Conservation (phyloP, 192 early-diverging fungal species). For the Obelidium mucronatum region DNA sequence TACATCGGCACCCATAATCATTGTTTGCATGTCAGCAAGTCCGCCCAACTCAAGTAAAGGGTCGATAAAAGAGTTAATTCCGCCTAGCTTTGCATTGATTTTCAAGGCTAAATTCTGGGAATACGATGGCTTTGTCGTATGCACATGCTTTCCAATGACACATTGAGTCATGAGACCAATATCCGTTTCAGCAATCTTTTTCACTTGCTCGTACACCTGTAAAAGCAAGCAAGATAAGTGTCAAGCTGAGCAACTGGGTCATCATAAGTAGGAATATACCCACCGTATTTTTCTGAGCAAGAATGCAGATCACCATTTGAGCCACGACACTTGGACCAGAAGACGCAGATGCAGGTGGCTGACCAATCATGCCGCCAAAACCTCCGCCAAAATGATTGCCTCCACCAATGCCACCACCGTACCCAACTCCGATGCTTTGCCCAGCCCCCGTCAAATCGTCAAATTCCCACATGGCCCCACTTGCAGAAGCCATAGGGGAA, state of each 20-base stretch:
- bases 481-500: not conserved
- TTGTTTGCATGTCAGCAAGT: slow-evolving; percentile 46
- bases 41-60: slow-evolving; percentile 29
- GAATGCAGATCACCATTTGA: slow-evolving; percentile 37
- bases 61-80: slow-evolving; percentile 49
- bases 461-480: slow-evolving; percentile 10
- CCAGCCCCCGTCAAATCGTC: slow-evolving; percentile 13
- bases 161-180: slow-evolving; percentile 87
- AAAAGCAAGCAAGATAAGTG: not conserved
- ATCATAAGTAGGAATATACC: not conserved
- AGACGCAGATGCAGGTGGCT: not conserved
- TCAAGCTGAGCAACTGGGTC: not conserved
- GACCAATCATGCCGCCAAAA: slow-evolving; percentile 5
- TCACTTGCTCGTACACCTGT: slow-evolving; percentile 78
- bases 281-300: slow-evolving; percentile 40
- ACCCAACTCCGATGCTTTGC: slow-evolving; percentile 7
- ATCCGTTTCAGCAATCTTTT: slow-evolving; percentile 80
- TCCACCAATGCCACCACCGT: not conserved
- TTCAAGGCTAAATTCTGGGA: slow-evolving; percentile 83
- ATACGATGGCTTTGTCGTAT: slow-evolving; percentile 71
- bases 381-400: not conserved
- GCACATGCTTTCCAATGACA: slow-evolving; percentile 71
- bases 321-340: not conserved
- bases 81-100: slow-evolving; percentile 73
- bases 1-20: slow-evolving; percentile 67